Percentiles rank a stretch among this genome's conserved stretches.
Evolutionary conservation across 495 filamentous ascomycete species (phyloP).

Genomic region (Viridothelium virens): DNA sequence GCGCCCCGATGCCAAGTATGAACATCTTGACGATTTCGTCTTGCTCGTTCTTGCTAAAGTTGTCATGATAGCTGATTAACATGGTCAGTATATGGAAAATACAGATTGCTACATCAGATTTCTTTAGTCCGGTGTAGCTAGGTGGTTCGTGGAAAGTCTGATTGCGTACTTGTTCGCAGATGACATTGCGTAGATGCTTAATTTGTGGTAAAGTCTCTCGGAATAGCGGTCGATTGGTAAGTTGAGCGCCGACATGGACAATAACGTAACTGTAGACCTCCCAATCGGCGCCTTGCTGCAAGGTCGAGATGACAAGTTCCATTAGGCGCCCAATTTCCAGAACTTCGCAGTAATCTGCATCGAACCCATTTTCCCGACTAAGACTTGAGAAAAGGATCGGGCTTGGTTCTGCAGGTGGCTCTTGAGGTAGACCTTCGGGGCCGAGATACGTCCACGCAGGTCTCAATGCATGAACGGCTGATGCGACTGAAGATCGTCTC

Average conservation of each 20-base stretch:
- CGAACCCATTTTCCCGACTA: slow-evolving; percentile 25
- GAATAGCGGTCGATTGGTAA: slow-evolving; percentile 86
- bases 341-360: slow-evolving; percentile 26
- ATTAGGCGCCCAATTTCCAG: slow-evolving; percentile 70
- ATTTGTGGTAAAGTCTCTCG: slow-evolving; percentile 60
- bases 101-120: slow-evolving; percentile 79
- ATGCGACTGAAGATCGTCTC: slow-evolving; percentile 32
- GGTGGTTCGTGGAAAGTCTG: slow-evolving; percentile 71
- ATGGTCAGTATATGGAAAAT: slow-evolving; percentile 77
- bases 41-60: slow-evolving; percentile 76
- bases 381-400: slow-evolving; percentile 31
- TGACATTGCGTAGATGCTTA: slow-evolving; percentile 61
- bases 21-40: slow-evolving; percentile 84
- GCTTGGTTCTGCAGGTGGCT: slow-evolving; percentile 29
- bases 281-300: slow-evolving; percentile 80
- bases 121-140: slow-evolving; percentile 63
- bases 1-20: slow-evolving; percentile 68
- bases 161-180: slow-evolving; percentile 74
- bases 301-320: slow-evolving; percentile 60
- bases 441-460: slow-evolving; percentile 49
- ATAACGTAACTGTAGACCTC: slow-evolving; percentile 88
- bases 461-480: slow-evolving; percentile 29
- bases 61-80: slow-evolving; percentile 76
- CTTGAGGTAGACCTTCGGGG: slow-evolving; percentile 45
- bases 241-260: slow-evolving; percentile 76